Base-by-base conservation (phyloP, 148 eudicot genomes). In the Fallopia convolvulus region DNA sequence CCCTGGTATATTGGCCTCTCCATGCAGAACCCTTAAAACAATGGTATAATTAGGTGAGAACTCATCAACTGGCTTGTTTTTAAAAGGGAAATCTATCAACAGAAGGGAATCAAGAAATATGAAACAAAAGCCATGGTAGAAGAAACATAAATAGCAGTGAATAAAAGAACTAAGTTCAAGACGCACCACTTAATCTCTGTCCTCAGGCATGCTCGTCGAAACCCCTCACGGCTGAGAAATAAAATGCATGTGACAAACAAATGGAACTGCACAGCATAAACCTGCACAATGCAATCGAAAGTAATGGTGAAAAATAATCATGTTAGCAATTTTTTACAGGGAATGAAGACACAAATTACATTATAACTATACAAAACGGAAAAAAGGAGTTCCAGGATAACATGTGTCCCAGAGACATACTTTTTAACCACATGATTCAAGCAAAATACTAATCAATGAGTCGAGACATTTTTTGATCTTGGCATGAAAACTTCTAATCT, bases 191-290 rank as follows among this genome's bases (percentile, higher is more conserved):
- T 87, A 66, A 90, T 78, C 77, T 90, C 94, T 46, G 92, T 94
- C 83, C 97, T 86, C 97, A 96, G 83, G 84, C 98, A 93, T 65
- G 99, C 99, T 81, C 99, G 87, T 39, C 99, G 87, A 72, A 96
- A 93, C 48, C 99, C 99, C 88, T 96, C 99, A 26, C 99, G 93
- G 58, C 99, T 96, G 65, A 93, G 92, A 83, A 93, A 96, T 83
- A 96, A 79, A 74, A 93, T 81, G 77, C 97, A 93, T 50, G 97
- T 93, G 55, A 91, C 88, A 47, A 96, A 93, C 75, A 96, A 84
- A 80, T 96, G 98, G 85, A 90, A 96, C 79, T 96, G 99, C 60
- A 96, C 98, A 44, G 97, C 99, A 85, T 93, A 93, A 58, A 96
- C 81, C 99, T 93, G 92, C 85, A 88, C 32, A 52, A 61, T 23